These are phyloP conservation scores for Blastocystis sp. DNA, from an alignment of 352 stramenopile species.

Conservation along the genomic window DNA sequence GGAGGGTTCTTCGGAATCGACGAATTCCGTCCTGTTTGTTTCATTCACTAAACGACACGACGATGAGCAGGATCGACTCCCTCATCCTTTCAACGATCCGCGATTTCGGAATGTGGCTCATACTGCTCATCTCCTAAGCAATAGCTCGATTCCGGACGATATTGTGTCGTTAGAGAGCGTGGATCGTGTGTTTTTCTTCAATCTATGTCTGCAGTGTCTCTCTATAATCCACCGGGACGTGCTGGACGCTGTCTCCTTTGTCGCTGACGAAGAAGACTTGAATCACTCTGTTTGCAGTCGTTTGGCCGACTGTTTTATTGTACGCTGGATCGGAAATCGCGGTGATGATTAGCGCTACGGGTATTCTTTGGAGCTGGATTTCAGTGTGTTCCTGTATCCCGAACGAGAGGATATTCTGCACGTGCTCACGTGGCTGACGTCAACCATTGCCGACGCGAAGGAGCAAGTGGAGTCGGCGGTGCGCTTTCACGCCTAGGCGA, in stretches of 20 bases:
- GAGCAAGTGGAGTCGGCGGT: neutral
- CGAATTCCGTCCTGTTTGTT: conserved; percentile 53
- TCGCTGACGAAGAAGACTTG: conserved; percentile 37
- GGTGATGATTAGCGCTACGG: conserved; percentile 1
- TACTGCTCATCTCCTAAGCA: neutral
- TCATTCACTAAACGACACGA: neutral
- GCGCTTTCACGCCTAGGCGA: neutral
- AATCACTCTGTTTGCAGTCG: conserved; percentile 13
- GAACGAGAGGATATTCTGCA: conserved; percentile 39
- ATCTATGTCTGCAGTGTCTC: conserved; percentile 63
- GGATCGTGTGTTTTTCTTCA: conserved; percentile 71
- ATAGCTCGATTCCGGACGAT: conserved; percentile 59
- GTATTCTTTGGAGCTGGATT: conserved; percentile 24
- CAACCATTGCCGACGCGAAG: neutral
- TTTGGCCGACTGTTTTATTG: conserved; percentile 34
- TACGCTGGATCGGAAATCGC: neutral
- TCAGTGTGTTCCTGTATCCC: conserved; percentile 53
- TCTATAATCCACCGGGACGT: neutral
- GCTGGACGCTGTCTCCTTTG: neutral
- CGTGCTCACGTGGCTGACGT: conserved; percentile 34
- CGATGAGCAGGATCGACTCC: conserved; percentile 9
- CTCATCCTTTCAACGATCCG: conserved; percentile 31
- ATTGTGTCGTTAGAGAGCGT: conserved; percentile 26
- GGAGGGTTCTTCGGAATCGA: too few species aligned
- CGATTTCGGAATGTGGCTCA: conserved; percentile 34